Conservation (phyloP, 306 rosid species). For the Amphicarpaea edgeworthii region DNA sequence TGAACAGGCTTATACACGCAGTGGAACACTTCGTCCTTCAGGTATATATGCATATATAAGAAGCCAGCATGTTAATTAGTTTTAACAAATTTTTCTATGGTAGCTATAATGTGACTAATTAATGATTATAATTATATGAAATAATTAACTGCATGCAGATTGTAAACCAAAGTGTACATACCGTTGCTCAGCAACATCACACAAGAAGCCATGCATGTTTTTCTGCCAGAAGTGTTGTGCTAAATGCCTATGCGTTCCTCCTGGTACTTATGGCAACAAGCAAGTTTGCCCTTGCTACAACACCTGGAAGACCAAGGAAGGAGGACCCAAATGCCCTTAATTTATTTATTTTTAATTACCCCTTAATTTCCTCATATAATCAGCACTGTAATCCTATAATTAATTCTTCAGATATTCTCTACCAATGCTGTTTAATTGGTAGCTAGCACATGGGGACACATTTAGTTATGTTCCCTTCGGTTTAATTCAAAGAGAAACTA, state of each 20-base stretch:
- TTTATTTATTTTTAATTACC: no score
- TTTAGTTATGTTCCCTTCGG: conserved; percentile 25
- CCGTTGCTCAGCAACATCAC: conserved; percentile 89
- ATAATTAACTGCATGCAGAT: no score
- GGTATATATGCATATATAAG: conserved; percentile 56
- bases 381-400: conserved; percentile 3
- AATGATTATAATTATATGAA: no score
- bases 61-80: not conserved
- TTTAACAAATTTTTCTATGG: not conserved
- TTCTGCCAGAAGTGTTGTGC: conserved; percentile 92
- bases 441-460: not conserved
- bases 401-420: not conserved
- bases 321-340: conserved; percentile 93
- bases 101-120: not conserved
- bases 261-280: conserved; percentile 83
- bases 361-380: not conserved
- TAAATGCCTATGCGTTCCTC: conserved; percentile 83
- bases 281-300: conserved; percentile 90
- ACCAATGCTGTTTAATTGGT: not conserved
- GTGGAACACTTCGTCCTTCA: conserved; percentile 61
- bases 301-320: conserved; percentile 93
- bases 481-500: not conserved
- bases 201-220: conserved; percentile 95
- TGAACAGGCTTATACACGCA: conserved; percentile 56
- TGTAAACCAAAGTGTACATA: conserved; percentile 70